Conservation (phyloP, 306 rosid species). For the Quercus aquifolioides region DNA sequence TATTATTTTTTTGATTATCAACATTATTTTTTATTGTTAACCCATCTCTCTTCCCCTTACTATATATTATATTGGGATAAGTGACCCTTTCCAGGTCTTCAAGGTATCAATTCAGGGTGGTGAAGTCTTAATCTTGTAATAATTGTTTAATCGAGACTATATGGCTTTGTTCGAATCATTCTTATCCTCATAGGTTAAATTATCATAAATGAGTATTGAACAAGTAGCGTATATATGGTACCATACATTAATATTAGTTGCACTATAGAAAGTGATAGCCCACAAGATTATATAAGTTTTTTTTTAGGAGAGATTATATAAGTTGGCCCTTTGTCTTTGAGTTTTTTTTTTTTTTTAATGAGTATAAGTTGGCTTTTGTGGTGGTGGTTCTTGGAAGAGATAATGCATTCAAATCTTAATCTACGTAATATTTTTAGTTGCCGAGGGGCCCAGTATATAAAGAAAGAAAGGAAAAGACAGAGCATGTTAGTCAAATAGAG, state of each 20-base stretch:
- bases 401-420: not conserved
- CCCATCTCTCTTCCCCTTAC: too few species aligned
- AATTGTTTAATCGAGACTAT: not conserved
- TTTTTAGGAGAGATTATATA: too few species aligned
- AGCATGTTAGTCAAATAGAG: slow-evolving; percentile 15
- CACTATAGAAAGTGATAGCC: slow-evolving; percentile 6
- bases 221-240: not conserved
- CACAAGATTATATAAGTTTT: not conserved
- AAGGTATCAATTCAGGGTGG: not conserved
- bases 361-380: slow-evolving; percentile 19
- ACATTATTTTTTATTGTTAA: too few species aligned
- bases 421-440: not conserved
- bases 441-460: not conserved
- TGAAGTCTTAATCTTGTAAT: not conserved
- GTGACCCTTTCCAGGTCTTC: not conserved
- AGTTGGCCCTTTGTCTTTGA: too few species aligned
- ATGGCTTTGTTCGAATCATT: not conserved
- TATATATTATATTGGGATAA: not conserved
- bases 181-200: slow-evolving; percentile 4
- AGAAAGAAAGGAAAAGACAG: not conserved
- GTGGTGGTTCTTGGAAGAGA: slow-evolving; percentile 36
- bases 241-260: not conserved
- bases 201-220: not conserved
- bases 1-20: too few species aligned
- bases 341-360: too few species aligned